Evolutionary conservation across 306 rosid genomes (phyloP), one percentile per base, ranked within the genome.

Genomic region (Inga oerstediana): DNA sequence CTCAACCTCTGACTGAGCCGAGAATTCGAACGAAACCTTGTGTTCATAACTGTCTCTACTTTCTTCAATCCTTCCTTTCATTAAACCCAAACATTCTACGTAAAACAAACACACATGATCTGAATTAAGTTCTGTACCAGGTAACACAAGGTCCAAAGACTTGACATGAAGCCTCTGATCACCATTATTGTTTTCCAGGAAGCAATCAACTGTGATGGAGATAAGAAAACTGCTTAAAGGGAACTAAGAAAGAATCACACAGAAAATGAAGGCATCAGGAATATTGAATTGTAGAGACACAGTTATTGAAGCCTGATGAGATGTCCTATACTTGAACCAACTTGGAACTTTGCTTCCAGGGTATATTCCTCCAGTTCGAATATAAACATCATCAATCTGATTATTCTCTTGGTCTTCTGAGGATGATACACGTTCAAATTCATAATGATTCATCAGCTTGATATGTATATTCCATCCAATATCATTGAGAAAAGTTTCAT

Each of bases 21-120:
- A 77, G 59, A 83, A 83, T 13, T 78, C 68, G 32, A 83, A 83
- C 19, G 49, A 16, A 72, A 83, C 19, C 79, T 61, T 83, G 37
- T 7, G 17, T 10, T 41, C 51, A 20, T 10, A 4, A 70, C 54
- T 45, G 7, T 8, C 39, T 44, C 39, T 2, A 14, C 56, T 72
- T 72, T 72, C 76, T 72, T 72, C 37, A 72, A 45, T 22, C 2
- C 58, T 72, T 72, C 51, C 58, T 22, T 14, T 45, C 11, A 72
- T 45, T 1, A 24, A 22, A 19, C 12, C 61, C 52, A 10, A 24
- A 30, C 13, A 7, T 73, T 43, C 43, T 0, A 5, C 43, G 7
- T 73, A 46, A 27, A 13, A 73, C 10, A 72, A 3, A 73, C 14
- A 46, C 61, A 73, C 77, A 27, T 73, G 77, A 27, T 73, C 76